Evolutionary conservation across 208 protist genomes (phyloP), one percentile per base, ranked within the genome.

Genomic region (Perkinsela sp.): DNA sequence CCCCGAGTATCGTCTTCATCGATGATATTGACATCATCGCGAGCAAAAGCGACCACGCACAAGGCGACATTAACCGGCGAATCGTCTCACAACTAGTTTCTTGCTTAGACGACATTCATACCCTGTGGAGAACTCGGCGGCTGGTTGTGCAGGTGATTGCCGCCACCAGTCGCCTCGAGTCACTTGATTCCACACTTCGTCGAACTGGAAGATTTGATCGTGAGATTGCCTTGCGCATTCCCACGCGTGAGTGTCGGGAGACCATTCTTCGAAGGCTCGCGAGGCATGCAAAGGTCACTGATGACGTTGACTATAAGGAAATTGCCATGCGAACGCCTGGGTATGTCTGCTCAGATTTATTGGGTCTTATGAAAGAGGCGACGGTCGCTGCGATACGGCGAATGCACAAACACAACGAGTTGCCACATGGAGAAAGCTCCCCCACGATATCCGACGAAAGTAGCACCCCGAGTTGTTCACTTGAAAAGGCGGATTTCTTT

Each of bases 1-100:
- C 94, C 2, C 97, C 96, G 15, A 94, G 87, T 66, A 83, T 99
- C 65, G 83, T 99, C 6, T 98, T 99, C 73, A 95, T 99, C 69
- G 97, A 99, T 80, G 95, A 99, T 75, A 96, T 99, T 74, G 96
- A 99, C 77, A 90, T 84, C 40, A 93, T 93, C 67, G 86, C 86
- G 15, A 85, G 86, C 31, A 83, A 85, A 28, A 86, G 96, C 67
- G 95, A 97, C 68, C 85, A 81, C 30, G 88, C 94, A 0, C 80
- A 90, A 70, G 84, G 90, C 31, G 96, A 96, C 48, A 99, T 99
- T 95, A 94, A 98, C 76, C 76, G 88, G 30, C 83, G 96, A 70
- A 98, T 99, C 31, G 96, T 99, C 0, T 89, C 94, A 0, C 95
- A 98, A 82, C 81, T 99, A 16, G 80, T 97, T 2, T 96, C 93